Percentiles rank a stretch among this genome's conserved stretches.
phyloP scores from a whole-genome alignment of 169 alveolate genomes.

The Cryptosporidium ubiquitum region DNA sequence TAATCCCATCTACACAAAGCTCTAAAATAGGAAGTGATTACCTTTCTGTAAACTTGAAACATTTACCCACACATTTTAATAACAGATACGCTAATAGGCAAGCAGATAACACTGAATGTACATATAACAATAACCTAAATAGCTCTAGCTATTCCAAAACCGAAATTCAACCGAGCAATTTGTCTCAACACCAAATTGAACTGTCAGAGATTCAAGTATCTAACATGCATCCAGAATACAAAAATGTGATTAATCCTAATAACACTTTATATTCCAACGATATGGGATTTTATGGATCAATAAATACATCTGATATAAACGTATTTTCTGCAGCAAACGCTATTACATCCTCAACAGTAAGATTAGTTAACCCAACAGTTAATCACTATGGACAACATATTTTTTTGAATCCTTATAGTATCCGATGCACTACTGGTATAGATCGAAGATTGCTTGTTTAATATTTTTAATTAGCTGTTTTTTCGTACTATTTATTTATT shows the following conservation, averaged over 20 bases:
- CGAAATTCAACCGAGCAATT: neutral
- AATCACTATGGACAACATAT: constrained; percentile 50
- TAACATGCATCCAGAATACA: neutral
- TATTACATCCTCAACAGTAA: neutral
- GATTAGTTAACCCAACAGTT: constrained; percentile 30
- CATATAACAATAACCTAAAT: neutral
- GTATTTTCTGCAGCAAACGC: neutral
- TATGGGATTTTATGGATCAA: neutral
- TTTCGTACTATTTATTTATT: neutral
- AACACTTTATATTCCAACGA: neutral
- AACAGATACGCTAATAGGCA: neutral
- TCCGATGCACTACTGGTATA: constrained; percentile 52
- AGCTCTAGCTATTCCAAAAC: neutral
- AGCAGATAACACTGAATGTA: neutral
- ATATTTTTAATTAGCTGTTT: neutral
- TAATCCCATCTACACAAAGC: neutral
- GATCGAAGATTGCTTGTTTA: constrained; percentile 53
- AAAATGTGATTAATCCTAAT: neutral
- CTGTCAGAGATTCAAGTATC: neutral
- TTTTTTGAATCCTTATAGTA: constrained; percentile 25
- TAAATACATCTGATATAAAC: neutral
- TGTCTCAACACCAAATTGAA: neutral
- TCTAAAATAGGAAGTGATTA: neutral
- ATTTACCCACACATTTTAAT: neutral
- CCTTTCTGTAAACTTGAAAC: neutral